Evolutionary conservation across 305 asterid genomes (phyloP), one percentile per base, ranked within the genome.

Genomic region (Nicotiana rustica): DNA sequence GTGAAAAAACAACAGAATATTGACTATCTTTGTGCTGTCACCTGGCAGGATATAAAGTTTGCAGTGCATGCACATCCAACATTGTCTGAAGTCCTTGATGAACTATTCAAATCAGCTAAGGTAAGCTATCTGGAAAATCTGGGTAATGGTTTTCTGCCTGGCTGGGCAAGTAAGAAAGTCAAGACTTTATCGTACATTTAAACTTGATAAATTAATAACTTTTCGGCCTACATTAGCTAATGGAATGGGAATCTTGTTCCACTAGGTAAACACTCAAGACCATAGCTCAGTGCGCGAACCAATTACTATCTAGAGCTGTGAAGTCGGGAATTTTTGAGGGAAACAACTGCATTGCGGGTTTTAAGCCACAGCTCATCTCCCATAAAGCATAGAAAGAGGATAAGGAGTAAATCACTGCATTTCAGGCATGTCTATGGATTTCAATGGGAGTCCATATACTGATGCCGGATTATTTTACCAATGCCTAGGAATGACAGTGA

Each of bases 41-140:
- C 69, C 64, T 65, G 82, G 49, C 93, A 94, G 97, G 98, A 94
- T 87, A 79, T 93, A 56, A 94, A 93, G 84, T 87, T 87, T 82
- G 97, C 98, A 14, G 98, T 94, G 84, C 97, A 94, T 66, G 98
- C 98, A 17, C 98, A 94, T 88, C 98, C 98, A 81, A 94, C 98
- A 70, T 88, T 94, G 89, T 94, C 97, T 60, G 97, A 94, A 86
- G 98, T 94, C 47, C 91, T 94, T 21, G 98, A 94, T 70, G 97
- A 94, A 82, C 95, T 93, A 80, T 94, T 91, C 83, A 93, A 94
- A 92, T 89, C 97, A 69, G 96, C 97, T 12, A 92, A 93, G 97
- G 97, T 25, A 25, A 25, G 29, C 29, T 25, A 29, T 56, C 57
- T 21, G 10, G 0, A 52, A 17, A n/a, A 17, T 59, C 65, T 59